phyloP scores from a whole-genome alignment of 805 yeast species.

The Trichomonascus vanleenenianus region DNA sequence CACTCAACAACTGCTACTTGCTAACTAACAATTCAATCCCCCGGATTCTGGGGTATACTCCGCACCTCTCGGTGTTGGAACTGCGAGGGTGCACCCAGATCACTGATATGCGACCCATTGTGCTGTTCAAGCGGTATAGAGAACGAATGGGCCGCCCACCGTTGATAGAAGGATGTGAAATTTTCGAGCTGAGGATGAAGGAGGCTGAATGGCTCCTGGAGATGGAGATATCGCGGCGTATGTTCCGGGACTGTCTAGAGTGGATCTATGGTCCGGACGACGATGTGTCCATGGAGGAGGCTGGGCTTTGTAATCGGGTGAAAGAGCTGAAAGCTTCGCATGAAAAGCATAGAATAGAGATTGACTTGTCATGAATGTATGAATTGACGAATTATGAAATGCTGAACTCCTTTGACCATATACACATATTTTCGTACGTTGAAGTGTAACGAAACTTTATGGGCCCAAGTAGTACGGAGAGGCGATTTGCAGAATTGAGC shows the following conservation, averaged over 20 bases:
- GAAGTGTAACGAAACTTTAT: too few relatives aligned
- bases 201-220: constrained; percentile 55
- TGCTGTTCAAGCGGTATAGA: constrained; percentile 48
- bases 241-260: constrained; percentile 53
- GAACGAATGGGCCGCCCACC: constrained; percentile 38
- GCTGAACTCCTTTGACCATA: too few relatives aligned
- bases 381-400: too few relatives aligned
- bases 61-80: constrained; percentile 65
- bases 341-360: too few relatives aligned
- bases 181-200: constrained; percentile 49
- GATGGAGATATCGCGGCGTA: constrained; percentile 44
- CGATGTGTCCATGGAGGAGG: constrained; percentile 8
- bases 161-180: constrained; percentile 73
- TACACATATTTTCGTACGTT: too few relatives aligned
- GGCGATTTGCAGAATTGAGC: too few relatives aligned
- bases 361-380: too few relatives aligned
- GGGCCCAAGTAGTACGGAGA: too few relatives aligned
- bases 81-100: constrained; percentile 54
- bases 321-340: too few relatives aligned
- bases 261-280: constrained; percentile 31
- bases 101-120: constrained; percentile 53
- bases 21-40: constrained; percentile 57
- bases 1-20: constrained; percentile 63
- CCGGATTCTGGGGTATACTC: constrained; percentile 43
- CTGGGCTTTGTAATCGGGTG: not conserved